These are phyloP conservation scores for Candida incommunis DNA, from an alignment of 805 yeast species.

Conservation along the genomic window DNA sequence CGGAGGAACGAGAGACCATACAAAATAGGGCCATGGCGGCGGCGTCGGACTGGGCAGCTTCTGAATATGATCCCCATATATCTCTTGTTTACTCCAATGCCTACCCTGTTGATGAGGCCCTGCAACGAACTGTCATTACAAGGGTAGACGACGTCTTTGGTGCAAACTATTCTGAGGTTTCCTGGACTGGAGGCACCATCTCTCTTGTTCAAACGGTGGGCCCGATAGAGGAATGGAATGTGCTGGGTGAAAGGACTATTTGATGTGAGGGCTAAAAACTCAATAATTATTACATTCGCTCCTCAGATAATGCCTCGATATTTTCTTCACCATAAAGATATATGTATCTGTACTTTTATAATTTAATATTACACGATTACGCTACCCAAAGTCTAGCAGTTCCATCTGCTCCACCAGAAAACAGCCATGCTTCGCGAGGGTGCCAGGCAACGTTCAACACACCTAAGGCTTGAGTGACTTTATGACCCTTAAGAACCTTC, in stretches of 20 bases:
- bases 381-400: constrained; percentile 95
- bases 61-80: constrained; percentile 57
- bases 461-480: constrained; percentile 65
- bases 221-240: constrained; percentile 54
- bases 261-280: background rate
- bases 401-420: constrained; percentile 94
- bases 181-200: constrained; percentile 59
- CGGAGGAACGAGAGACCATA: constrained; percentile 11
- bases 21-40: constrained; percentile 25
- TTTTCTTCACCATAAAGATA: too few relatives aligned
- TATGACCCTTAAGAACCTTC: constrained; percentile 87
- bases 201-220: constrained; percentile 61
- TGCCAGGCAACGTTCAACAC: constrained; percentile 87
- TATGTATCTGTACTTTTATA: constrained; percentile 16
- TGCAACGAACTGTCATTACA: constrained; percentile 46
- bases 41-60: constrained; percentile 42
- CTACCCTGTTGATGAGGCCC: constrained; percentile 54
- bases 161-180: constrained; percentile 27
- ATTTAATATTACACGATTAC: constrained; percentile 15
- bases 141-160: constrained; percentile 54
- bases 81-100: constrained; percentile 54
- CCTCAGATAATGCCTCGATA: too few relatives aligned
- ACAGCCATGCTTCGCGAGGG: constrained; percentile 96
- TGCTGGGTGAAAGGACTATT: constrained; percentile 30
- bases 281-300: too few relatives aligned